Evolutionary conservation across 805 yeast species (phyloP).

Genomic region (Metschnikowia lachancei): DNA sequence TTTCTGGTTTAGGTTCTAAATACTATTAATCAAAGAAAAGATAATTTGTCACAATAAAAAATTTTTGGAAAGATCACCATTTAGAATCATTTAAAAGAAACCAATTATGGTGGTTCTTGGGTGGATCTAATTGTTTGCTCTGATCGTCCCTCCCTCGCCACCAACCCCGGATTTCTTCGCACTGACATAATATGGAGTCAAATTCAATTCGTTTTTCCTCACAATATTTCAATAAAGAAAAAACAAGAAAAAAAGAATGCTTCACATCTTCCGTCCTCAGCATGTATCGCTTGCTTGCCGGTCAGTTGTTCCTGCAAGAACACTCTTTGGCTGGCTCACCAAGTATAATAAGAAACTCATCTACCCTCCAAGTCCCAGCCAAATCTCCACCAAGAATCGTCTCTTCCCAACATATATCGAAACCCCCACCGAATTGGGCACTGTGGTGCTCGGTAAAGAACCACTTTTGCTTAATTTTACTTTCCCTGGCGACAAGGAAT

Average conservation of each 20-base stretch:
- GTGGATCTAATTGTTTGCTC: not conserved
- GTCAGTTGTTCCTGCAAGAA: constrained; percentile 11
- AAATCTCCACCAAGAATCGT: constrained; percentile 40
- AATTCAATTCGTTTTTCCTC: no score
- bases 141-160: not conserved
- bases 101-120: no score
- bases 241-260: constrained; percentile 5
- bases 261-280: constrained; percentile 10
- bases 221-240: no score
- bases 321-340: constrained; percentile 19
- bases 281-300: constrained; percentile 11
- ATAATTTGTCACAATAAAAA: no score
- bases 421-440: constrained; percentile 57
- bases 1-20: no score
- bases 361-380: constrained; percentile 41
- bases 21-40: no score
- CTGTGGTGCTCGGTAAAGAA: constrained; percentile 47
- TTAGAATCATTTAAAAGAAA: no score
- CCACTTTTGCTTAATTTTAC: constrained; percentile 76
- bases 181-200: no score
- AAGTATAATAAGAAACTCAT: constrained; percentile 25
- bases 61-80: no score
- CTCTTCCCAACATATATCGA: constrained; percentile 45
- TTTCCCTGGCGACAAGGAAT: constrained; percentile 57
- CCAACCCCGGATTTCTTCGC: constrained; percentile 1